Conservation (phyloP, 306 rosid genomes). For the Rosa lucieae region DNA sequence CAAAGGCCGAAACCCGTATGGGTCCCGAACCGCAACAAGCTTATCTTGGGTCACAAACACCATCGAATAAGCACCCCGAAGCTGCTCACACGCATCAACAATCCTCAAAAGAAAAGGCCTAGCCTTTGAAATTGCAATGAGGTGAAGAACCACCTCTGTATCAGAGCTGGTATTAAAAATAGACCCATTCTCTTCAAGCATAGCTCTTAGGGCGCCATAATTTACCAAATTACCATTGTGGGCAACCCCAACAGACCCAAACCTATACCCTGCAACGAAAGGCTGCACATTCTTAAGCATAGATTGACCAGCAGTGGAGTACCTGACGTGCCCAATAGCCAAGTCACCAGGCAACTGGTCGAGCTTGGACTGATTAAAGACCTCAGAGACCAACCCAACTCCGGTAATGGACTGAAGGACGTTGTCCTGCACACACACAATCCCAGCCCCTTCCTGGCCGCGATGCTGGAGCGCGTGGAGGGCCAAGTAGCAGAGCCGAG, state of each 20-base stretch:
- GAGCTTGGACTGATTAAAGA: slow-evolving; percentile 62
- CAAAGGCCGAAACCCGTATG: slow-evolving; percentile 79
- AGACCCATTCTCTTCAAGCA: slow-evolving; percentile 77
- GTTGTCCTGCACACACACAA: slow-evolving; percentile 57
- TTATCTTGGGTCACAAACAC: slow-evolving; percentile 78
- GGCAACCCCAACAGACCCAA: slow-evolving; percentile 88
- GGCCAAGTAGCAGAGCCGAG: slow-evolving; percentile 70
- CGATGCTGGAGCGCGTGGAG: slow-evolving; percentile 96
- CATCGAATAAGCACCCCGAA: slow-evolving; percentile 84
- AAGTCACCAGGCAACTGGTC: slow-evolving; percentile 54
- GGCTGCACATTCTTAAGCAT: slow-evolving; percentile 87
- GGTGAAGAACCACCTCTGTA: slow-evolving; percentile 88
- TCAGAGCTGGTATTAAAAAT: slow-evolving; percentile 91
- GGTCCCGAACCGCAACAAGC: slow-evolving; percentile 81
- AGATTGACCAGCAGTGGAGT: slow-evolving; percentile 83
- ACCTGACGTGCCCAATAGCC: slow-evolving; percentile 85
- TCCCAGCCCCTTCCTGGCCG: slow-evolving; percentile 95
- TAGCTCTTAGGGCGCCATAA: slow-evolving; percentile 53
- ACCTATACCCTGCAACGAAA: slow-evolving; percentile 76
- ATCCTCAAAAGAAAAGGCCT: slow-evolving; percentile 70
- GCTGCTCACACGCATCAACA: slow-evolving; percentile 83
- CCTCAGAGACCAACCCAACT: slow-evolving; percentile 84
- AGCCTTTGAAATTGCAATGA: slow-evolving; percentile 78
- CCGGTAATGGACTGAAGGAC: slow-evolving; percentile 63
- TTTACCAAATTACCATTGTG: slow-evolving; percentile 91